These are phyloP conservation scores for Yarrowia divulgata DNA, from an alignment of 805 yeast genomes.

Conservation along the genomic window DNA sequence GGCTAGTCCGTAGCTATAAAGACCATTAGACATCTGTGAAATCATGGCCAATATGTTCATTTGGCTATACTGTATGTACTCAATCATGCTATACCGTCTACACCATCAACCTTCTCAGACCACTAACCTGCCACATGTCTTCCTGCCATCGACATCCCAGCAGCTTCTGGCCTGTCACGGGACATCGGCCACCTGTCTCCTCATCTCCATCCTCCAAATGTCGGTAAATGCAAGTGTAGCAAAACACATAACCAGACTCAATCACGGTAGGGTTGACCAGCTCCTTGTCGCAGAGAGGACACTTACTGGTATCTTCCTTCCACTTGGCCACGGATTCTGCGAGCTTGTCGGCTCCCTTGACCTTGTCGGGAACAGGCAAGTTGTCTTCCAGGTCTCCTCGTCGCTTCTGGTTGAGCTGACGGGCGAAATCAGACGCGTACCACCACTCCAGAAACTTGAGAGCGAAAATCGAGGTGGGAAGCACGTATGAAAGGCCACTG, in stretches of 20 bases:
- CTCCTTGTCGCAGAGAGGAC: conserved; percentile 64
- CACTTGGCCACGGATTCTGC: conserved; percentile 46
- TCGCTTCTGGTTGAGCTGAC: conserved; percentile 59
- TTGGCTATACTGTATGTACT: too few relatives aligned
- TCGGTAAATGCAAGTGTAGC: conserved; percentile 83
- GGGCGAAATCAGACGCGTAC: conserved; percentile 76
- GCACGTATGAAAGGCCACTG: conserved; percentile 52
- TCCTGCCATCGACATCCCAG: conserved; percentile 73
- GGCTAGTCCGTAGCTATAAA: too few relatives aligned
- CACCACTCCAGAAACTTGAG: conserved; percentile 94
- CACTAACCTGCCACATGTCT: conserved; percentile 75
- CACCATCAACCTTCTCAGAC: conserved; percentile 75
- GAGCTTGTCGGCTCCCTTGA: conserved; percentile 41
- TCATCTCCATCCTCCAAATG: conserved; percentile 60
- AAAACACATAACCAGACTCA: conserved; percentile 90
- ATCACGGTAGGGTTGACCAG: conserved; percentile 83
- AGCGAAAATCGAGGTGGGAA: conserved; percentile 83
- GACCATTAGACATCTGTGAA: too few relatives aligned
- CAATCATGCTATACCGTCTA: conserved; percentile 48
- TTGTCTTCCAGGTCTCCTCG: conserved; percentile 44
- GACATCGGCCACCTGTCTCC: conserved; percentile 74
- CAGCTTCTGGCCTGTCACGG: conserved; percentile 75
- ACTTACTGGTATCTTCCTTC: conserved; percentile 42
- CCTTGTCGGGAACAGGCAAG: conserved; percentile 43
- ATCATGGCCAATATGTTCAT: background rate